Conservation (phyloP, 2,329 filamentous ascomycete genomes). For the Colletotrichum brevisporum region DNA sequence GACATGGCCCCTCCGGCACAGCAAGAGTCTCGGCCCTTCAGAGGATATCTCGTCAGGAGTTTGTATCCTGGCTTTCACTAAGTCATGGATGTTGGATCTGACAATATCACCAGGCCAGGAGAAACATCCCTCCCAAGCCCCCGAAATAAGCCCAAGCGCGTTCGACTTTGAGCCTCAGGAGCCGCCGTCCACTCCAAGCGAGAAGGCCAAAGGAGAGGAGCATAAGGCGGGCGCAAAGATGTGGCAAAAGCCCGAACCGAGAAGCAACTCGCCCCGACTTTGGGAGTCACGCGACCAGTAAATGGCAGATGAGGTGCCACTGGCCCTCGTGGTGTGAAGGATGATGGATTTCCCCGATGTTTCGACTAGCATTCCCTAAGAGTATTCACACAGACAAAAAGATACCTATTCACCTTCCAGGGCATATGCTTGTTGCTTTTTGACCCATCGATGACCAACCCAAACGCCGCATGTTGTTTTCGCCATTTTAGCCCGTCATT, state of each 20-base stretch:
- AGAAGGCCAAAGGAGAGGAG: slow-evolving; percentile 50
- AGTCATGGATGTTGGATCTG: background rate
- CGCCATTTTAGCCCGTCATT: background rate
- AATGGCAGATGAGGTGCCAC: background rate
- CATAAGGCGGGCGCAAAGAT: slow-evolving; percentile 41
- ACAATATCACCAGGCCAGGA: background rate
- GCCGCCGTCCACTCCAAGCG: slow-evolving; percentile 39
- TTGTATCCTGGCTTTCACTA: background rate
- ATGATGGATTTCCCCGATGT: slow-evolving; percentile 2
- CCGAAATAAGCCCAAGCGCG: background rate
- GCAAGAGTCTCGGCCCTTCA: no score
- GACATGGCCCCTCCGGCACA: no score
- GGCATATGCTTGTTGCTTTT: background rate
- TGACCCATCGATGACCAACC: slow-evolving; percentile 4
- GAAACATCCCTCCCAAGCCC: background rate
- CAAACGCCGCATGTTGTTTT: slow-evolving; percentile 9
- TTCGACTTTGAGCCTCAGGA: background rate
- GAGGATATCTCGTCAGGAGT: background rate
- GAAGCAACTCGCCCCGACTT: slow-evolving; percentile 1
- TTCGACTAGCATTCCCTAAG: slow-evolving; percentile 24
- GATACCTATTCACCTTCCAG: slow-evolving; percentile 2
- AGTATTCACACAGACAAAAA: background rate
- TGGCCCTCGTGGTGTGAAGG: background rate
- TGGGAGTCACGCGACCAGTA: slow-evolving; percentile 5
- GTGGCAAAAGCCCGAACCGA: slow-evolving; percentile 31